phyloP scores from a whole-genome alignment of 352 stramenopile species.

The Phytopythium vexans region DNA sequence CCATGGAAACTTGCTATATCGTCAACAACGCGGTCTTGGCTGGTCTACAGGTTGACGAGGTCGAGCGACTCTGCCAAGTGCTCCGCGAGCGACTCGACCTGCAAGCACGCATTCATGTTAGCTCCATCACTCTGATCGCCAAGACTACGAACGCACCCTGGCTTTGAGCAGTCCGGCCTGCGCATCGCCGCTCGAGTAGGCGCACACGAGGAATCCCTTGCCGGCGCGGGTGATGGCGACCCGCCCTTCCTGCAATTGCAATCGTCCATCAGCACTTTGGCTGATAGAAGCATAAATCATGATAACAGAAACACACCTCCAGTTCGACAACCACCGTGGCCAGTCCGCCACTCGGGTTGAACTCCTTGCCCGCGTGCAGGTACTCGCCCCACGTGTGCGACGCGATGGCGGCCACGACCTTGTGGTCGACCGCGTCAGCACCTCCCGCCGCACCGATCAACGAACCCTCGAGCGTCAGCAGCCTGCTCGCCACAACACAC shows the following conservation, averaged over 20 bases:
- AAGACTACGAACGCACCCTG: slow-evolving; percentile 33
- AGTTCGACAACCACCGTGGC: slow-evolving; percentile 72
- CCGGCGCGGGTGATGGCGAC: slow-evolving; percentile 64
- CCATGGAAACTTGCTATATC: no score
- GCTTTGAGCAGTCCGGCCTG: slow-evolving; percentile 68
- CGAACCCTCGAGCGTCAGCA: slow-evolving; percentile 84
- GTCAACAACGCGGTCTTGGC: background rate
- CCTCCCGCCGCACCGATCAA: slow-evolving; percentile 73
- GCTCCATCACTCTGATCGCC: background rate
- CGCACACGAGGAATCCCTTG: slow-evolving; percentile 75
- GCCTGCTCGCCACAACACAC: slow-evolving; percentile 18
- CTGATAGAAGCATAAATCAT: background rate
- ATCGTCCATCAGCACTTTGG: slow-evolving; percentile 3
- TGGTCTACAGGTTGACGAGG: slow-evolving; percentile 58
- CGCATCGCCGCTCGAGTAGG: slow-evolving; percentile 56
- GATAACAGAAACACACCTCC: slow-evolving; percentile 25
- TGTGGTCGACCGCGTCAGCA: slow-evolving; percentile 62
- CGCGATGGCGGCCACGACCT: slow-evolving; percentile 82
- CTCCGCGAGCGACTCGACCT: slow-evolving; percentile 60
- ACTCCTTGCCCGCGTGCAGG: slow-evolving; percentile 68
- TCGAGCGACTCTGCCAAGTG: slow-evolving; percentile 66
- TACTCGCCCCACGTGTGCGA: slow-evolving; percentile 86
- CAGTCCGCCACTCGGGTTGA: slow-evolving; percentile 47
- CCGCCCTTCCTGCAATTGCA: slow-evolving; percentile 31
- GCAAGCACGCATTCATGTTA: background rate